Evolutionary conservation across 306 rosid species (phyloP).

Genomic region (Citrullus amarus): DNA sequence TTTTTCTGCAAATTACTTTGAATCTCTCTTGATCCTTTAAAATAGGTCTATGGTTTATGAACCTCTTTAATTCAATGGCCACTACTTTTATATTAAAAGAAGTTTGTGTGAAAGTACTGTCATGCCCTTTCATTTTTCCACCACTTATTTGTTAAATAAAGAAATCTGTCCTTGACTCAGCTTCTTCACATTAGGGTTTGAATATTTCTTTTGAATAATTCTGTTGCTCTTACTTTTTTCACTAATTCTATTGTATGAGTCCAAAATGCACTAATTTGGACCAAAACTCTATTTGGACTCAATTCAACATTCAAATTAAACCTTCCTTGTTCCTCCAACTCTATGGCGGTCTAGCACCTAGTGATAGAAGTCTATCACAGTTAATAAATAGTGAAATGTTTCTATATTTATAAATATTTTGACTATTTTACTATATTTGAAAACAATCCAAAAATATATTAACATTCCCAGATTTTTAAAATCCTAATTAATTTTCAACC

Average conservation of each 20-base stretch:
- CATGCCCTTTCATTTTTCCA: background rate
- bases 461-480: too few relatives aligned
- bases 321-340: too few relatives aligned
- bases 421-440: too few relatives aligned
- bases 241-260: background rate
- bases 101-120: background rate
- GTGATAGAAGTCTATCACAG: too few relatives aligned
- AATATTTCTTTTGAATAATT: too few relatives aligned
- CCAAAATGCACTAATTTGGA: background rate
- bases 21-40: background rate
- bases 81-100: background rate
- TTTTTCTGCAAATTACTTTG: background rate
- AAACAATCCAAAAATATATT: too few relatives aligned
- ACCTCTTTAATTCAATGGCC: background rate
- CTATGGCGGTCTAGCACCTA: too few relatives aligned
- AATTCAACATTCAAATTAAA: background rate
- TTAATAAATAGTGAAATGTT: too few relatives aligned
- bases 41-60: background rate
- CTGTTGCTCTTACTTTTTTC: background rate
- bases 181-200: background rate
- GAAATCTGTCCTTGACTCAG: background rate
- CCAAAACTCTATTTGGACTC: background rate
- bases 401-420: too few relatives aligned
- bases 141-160: background rate
- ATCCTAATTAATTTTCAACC: too few relatives aligned